Conservation (phyloP, 2,329 filamentous ascomycete genomes). For the Chalaropsis ovoidea region DNA sequence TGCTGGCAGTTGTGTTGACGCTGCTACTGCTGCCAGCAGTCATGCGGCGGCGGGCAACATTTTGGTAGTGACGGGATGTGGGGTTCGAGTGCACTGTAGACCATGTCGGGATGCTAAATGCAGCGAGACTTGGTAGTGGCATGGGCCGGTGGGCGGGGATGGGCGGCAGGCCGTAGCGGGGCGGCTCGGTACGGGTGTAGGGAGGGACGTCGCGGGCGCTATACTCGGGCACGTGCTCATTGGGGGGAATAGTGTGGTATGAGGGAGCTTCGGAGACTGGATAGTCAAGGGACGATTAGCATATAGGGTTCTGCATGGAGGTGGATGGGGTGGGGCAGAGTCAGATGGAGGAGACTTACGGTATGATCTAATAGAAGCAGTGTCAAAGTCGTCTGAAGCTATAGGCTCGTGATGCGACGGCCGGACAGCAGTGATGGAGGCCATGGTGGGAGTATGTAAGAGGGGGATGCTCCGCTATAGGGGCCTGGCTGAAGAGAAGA, state of each 20-base stretch:
- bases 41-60: conserved; percentile 53
- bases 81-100: conserved; percentile 46
- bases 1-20: conserved; percentile 29
- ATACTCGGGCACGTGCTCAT: conserved; percentile 44
- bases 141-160: conserved; percentile 36
- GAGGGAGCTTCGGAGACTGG: conserved; percentile 55
- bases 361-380: conserved; percentile 57
- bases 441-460: not conserved
- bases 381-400: conserved; percentile 51
- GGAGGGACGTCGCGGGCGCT: conserved; percentile 33
- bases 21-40: conserved; percentile 36
- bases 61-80: conserved; percentile 50
- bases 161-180: conserved; percentile 40
- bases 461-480: not conserved
- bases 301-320: not conserved
- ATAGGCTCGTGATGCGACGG: conserved; percentile 29
- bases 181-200: conserved; percentile 21
- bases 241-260: conserved; percentile 48
- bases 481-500: no score
- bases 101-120: conserved; percentile 52
- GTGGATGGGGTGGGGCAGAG: not conserved
- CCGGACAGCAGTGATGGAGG: conserved; percentile 10
- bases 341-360: conserved; percentile 36
- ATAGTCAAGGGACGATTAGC: conserved; percentile 10
- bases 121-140: conserved; percentile 38